Base-by-base conservation (phyloP, 148 eudicot genomes). In the Euryodendron excelsum region DNA sequence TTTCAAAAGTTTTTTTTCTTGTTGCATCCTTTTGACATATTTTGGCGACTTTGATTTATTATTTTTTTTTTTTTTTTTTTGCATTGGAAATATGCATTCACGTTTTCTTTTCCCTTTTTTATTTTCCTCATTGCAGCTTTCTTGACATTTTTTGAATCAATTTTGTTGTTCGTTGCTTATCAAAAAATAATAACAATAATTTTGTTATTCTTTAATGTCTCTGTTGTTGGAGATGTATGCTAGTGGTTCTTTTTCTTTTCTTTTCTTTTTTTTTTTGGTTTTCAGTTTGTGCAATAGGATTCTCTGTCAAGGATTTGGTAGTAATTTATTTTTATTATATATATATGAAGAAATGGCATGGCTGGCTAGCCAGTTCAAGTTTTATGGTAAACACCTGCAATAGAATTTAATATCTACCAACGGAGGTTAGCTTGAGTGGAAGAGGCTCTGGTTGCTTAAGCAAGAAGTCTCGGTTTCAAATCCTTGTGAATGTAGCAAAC, bases 321-420 rank as follows among this genome's bases (percentile, higher is more conserved):
- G 0, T 27, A 21, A 50, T 17, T 30, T 34, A 45, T 45, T n/a
- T n/a, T n/a, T n/a, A 31, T 8, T 36, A 65, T 67, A 13, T 21
- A 56, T 73, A 23, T 70, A 8, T 73, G 67, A 94, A 94, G 88
- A 87, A 91, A 82, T 94, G 92, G 92, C 98, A 94, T 80, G 96
- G 98, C 73, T 94, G 98, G 98, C 80, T 94, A 52, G 96, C 98
- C 64, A 82, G 90, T 77, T 91, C 96, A 67, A 94, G 87, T 73
- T 89, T 91, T 79, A 78, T 87, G 84, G 98, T 94, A 83, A 76
- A 50, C 44, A 31, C 7, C 17, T 56, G 12, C 18, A 11, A 30
- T 45, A 6, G 21, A 59, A 18, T 47, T 14, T 60, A 61, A n/a
- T n/a, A n/a, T n/a, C n/a, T n/a, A n/a, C n/a, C n/a, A n/a, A n/a